Conservation (phyloP, 371 early-diverging fungal species). For the Actinomucor elegans region DNA sequence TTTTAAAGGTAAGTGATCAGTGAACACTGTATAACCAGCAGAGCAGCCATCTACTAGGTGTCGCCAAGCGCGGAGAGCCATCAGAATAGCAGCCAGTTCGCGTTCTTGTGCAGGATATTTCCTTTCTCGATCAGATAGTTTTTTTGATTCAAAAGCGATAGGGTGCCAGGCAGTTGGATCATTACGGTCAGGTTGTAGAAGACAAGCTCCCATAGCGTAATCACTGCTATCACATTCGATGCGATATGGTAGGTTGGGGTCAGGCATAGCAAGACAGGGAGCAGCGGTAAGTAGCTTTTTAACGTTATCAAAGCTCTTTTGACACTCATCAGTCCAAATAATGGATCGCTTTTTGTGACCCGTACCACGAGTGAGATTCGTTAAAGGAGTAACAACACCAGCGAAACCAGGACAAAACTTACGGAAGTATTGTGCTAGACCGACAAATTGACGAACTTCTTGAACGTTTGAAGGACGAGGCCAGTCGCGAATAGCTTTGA, state of each 20-base stretch:
- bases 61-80: conserved; percentile 20
- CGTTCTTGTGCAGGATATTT: conserved; percentile 27
- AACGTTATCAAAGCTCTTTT: conserved; percentile 9
- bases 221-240: conserved; percentile 46
- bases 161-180: not conserved
- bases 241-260: conserved; percentile 18
- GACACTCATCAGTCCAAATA: conserved; percentile 15
- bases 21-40: conserved; percentile 13
- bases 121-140: conserved; percentile 8
- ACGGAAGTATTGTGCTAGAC: too few species aligned
- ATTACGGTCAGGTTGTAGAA: conserved; percentile 26
- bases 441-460: conserved; percentile 39
- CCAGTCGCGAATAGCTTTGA: conserved; percentile 35
- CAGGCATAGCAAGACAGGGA: conserved; percentile 18
- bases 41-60: conserved; percentile 17
- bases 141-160: not conserved
- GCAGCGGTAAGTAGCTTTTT: conserved; percentile 6
- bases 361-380: conserved; percentile 26
- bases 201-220: too few species aligned
- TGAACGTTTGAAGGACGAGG: conserved; percentile 31
- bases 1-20: conserved; percentile 27
- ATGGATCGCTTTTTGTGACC: too few species aligned
- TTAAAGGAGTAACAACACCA: conserved; percentile 34
- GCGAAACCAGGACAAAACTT: too few species aligned
- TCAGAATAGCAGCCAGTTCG: conserved; percentile 32